Percentiles rank a stretch among this genome's conserved stretches.
Evolutionary conservation across 1,284 basidiomycete species (phyloP).

Genomic region (Leccinum huronense): DNA sequence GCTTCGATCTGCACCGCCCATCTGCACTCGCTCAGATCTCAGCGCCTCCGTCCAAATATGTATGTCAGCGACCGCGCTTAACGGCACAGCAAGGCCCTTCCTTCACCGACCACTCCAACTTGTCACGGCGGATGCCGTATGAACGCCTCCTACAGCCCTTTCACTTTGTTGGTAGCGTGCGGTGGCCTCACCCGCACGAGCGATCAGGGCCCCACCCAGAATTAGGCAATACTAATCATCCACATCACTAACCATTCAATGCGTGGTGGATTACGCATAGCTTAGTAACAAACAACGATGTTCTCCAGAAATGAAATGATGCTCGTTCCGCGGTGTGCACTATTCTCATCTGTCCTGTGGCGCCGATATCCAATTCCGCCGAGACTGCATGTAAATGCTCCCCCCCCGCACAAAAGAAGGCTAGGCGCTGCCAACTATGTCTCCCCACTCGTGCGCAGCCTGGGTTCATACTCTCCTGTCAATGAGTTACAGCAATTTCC

Average conservation of each 20-base stretch:
- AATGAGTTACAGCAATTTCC: constrained; percentile 22
- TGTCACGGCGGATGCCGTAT: constrained; percentile 27
- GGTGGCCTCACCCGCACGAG: constrained; percentile 17
- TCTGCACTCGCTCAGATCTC: constrained; percentile 12
- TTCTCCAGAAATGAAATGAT: constrained; percentile 18
- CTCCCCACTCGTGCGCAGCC: background rate
- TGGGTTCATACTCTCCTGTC: constrained; percentile 25
- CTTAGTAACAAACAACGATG: constrained; percentile 7
- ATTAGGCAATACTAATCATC: constrained; percentile 6
- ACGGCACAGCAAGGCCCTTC: constrained; percentile 9
- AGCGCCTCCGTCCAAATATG: constrained; percentile 13
- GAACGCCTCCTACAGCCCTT: constrained; percentile 1
- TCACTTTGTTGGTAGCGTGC: constrained; percentile 4
- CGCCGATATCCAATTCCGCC: constrained; percentile 2
- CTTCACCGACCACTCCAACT: constrained; percentile 12
- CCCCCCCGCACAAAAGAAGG: background rate
- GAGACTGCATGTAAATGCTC: background rate
- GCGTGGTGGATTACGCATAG: constrained; percentile 4
- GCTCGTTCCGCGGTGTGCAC: background rate
- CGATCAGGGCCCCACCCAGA: constrained; percentile 23
- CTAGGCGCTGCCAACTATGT: background rate
- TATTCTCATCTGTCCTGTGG: constrained; percentile 12
- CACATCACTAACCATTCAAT: constrained; percentile 10
- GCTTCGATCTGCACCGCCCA: constrained; percentile 18
- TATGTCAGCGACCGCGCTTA: constrained; percentile 3